Conservation (phyloP, 371 early-diverging fungal species). For the Mucor racemosus region DNA sequence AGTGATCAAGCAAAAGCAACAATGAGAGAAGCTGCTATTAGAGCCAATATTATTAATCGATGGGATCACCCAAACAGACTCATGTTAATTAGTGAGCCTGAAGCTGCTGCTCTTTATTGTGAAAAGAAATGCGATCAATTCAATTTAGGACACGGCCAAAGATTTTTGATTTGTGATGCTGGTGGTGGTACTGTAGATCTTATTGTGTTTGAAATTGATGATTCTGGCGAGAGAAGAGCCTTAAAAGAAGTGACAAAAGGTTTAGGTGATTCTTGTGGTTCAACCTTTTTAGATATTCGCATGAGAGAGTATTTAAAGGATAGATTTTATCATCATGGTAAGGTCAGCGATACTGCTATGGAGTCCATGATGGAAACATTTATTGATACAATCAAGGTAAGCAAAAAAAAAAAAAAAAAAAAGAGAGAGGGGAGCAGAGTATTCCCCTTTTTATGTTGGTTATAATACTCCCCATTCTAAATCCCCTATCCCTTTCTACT, state of each 20-base stretch:
- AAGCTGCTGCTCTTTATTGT: constrained; percentile 54
- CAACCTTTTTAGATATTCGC: constrained; percentile 58
- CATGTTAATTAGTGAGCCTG: constrained; percentile 61
- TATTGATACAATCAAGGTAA: constrained; percentile 55
- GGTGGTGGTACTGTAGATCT: constrained; percentile 72
- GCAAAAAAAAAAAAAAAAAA: too few species aligned
- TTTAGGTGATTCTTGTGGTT: constrained; percentile 61
- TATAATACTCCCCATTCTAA: constrained; percentile 9
- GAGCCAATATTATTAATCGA: constrained; percentile 50
- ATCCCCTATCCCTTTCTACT: constrained; percentile 1
- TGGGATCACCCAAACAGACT: constrained; percentile 54
- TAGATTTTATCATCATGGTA: constrained; percentile 46
- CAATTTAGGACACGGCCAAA: constrained; percentile 50
- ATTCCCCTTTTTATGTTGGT: constrained; percentile 4
- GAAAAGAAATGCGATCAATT: constrained; percentile 56
- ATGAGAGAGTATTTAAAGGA: constrained; percentile 56
- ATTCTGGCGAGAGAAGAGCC: constrained; percentile 44
- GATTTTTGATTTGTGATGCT: constrained; percentile 70
- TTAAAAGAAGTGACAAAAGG: constrained; percentile 61
- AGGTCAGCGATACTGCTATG: constrained; percentile 53
- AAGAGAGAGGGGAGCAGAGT: background rate
- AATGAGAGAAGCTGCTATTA: constrained; percentile 55
- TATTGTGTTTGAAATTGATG: constrained; percentile 56
- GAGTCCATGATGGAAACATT: constrained; percentile 53
- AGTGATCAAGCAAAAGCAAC: constrained; percentile 55